Percentiles rank a stretch among this genome's conserved stretches.
These are phyloP conservation scores for Cytospora leucostoma DNA, from an alignment of 2,329 filamentous ascomycete genomes.

Conservation along the genomic window DNA sequence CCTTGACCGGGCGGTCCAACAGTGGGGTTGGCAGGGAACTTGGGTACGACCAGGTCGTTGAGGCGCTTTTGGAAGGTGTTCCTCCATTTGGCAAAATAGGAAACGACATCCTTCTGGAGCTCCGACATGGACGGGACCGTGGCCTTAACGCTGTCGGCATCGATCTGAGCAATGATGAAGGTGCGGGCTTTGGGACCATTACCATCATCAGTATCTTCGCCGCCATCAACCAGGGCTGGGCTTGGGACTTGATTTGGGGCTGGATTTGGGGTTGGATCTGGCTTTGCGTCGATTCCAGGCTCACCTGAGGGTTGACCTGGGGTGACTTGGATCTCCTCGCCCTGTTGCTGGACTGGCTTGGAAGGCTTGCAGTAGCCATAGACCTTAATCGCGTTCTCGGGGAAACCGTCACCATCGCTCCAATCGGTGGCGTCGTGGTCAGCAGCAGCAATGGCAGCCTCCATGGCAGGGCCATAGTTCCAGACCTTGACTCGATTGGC, in stretches of 20 bases:
- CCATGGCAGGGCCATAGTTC: conserved; percentile 18
- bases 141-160: conserved; percentile 33
- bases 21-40: conserved; percentile 37
- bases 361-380: conserved; percentile 13
- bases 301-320: conserved; percentile 18
- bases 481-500: conserved; percentile 26
- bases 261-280: background rate
- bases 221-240: conserved; percentile 9
- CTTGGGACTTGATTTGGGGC: conserved; percentile 2
- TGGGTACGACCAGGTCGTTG: conserved; percentile 63
- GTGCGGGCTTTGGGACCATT: conserved; percentile 13
- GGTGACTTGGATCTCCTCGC: conserved; percentile 5
- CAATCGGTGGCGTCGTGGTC: conserved; percentile 1
- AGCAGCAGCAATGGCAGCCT: conserved; percentile 11
- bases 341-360: conserved; percentile 16
- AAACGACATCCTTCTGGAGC: conserved; percentile 68
- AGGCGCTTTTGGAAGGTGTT: conserved; percentile 68
- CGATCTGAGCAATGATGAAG: conserved; percentile 19
- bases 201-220: conserved; percentile 17
- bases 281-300: conserved; percentile 2
- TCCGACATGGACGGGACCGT: conserved; percentile 47
- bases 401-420: conserved; percentile 1
- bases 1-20: conserved; percentile 32
- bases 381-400: conserved; percentile 1
- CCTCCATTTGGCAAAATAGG: conserved; percentile 81